Percentiles rank a stretch among this genome's conserved stretches.
Conservation (phyloP, 805 yeast species). For the Saccharomycopsis babjevae region DNA sequence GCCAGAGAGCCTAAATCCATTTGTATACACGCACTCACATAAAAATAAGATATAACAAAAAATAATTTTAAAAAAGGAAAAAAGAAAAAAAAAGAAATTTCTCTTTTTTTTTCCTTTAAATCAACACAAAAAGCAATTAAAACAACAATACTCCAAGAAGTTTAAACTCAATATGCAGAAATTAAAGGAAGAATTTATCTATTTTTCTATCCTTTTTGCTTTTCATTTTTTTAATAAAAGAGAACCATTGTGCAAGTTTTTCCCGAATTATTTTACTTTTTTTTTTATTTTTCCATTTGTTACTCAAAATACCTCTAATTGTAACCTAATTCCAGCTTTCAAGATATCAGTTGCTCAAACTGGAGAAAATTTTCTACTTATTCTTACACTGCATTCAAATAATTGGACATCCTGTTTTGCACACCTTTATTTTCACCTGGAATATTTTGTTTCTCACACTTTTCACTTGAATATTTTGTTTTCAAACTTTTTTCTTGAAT, state of each 20-base stretch:
- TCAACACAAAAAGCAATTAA: background rate
- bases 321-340: too few species aligned
- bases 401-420: too few species aligned
- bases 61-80: background rate
- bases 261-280: too few species aligned
- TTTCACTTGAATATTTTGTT: too few species aligned
- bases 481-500: too few species aligned
- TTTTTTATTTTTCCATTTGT: too few species aligned
- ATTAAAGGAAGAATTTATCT: background rate
- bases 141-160: background rate
- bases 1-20: background rate
- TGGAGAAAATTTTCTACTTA: too few species aligned
- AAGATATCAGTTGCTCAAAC: too few species aligned
- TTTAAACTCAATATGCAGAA: background rate
- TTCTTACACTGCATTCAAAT: too few species aligned
- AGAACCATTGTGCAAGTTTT: background rate
- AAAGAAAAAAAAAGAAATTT: background rate
- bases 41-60: background rate
- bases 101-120: background rate
- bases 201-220: background rate
- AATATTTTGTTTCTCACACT: too few species aligned
- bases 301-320: too few species aligned
- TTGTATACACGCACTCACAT: background rate
- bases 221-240: background rate
- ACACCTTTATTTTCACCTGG: too few species aligned